Base-by-base conservation (phyloP, 2,329 filamentous ascomycete species). In the Fusarium aywerte region DNA sequence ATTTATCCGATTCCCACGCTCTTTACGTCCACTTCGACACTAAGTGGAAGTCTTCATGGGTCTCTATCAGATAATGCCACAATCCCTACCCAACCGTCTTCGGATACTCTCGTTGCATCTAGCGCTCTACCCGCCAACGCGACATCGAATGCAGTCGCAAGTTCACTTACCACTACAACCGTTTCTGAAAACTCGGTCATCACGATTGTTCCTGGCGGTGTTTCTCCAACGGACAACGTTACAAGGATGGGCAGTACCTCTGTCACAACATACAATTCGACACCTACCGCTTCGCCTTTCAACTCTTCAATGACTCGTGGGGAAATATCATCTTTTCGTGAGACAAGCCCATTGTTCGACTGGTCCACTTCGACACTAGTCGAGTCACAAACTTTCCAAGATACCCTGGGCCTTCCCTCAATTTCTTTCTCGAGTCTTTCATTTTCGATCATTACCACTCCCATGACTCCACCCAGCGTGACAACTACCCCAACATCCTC, bases 311-410 rank as follows among this genome's bases (percentile, higher is more conserved):
- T 48, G 23, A 38, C 35, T 16, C 57, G 33, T 5, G 43, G 20
- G 31, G 36, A 8, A 12, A 18, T 36, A 9, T 49, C 47, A 39
- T 60, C 49, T 15, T 48, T 47, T 16, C 43, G 33, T 12, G 25
- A 44, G 23, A 61, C 57, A 18, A 53, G 31, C 13, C 48, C 51
- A 13, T 45, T 60, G 5, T 55, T 58, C 21, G 52, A 62, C 10
- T 72, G 70, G 70, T 54, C 62, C 18, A 72, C 70, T 27, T 57
- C 52, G 20, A 62, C 62, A 12, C 18, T 69, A n/a, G 42, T 40
- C 21, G 35, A 49, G 29, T 36, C 65, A 12, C 38, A 23, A 13
- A 53, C 54, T n/a, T 45, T 47, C 10, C 15, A 21, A 6, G 16
- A 31, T 13, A 62, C 31, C 11, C 21, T 40, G 7, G 49, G 23